Evolutionary conservation across 352 stramenopile genomes (phyloP).

Genomic region (Saprolegnia diclina): DNA sequence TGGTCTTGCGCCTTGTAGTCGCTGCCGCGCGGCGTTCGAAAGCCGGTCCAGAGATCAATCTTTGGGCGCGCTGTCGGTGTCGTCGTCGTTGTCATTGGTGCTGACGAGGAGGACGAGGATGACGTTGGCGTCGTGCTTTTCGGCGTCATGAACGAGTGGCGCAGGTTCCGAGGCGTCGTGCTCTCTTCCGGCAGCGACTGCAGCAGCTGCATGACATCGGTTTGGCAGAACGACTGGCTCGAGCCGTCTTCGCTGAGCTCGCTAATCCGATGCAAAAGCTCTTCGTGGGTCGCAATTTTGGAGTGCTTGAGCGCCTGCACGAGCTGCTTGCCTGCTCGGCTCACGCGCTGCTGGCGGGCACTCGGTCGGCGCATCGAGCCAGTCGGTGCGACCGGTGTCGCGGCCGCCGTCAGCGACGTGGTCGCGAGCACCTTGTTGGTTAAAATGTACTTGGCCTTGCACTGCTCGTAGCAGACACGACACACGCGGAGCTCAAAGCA

Average conservation of each 20-base stretch:
- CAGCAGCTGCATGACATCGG: slow-evolving; percentile 7
- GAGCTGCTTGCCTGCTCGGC: background rate
- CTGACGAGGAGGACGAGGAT: background rate
- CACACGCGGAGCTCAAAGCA: slow-evolving; percentile 16
- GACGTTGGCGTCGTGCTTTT: background rate
- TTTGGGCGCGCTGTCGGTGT: background rate
- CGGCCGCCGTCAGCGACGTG: background rate
- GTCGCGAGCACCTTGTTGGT: slow-evolving; percentile 17
- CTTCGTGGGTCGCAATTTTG: slow-evolving; percentile 11
- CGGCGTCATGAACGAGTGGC: slow-evolving; percentile 10
- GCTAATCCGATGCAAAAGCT: slow-evolving; percentile 7
- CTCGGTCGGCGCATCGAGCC: background rate
- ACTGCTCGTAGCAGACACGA: slow-evolving; percentile 14
- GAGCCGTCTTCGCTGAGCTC: slow-evolving; percentile 9
- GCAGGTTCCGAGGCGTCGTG: slow-evolving; percentile 1
- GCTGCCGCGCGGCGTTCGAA: background rate
- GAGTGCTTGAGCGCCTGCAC: slow-evolving; percentile 13
- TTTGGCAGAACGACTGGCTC: slow-evolving; percentile 5
- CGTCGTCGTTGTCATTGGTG: too few relatives aligned
- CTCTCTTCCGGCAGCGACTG: slow-evolving; percentile 8
- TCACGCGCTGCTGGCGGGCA: background rate
- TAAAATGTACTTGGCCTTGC: slow-evolving; percentile 16
- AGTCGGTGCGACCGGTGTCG: background rate
- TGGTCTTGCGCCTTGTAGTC: background rate
- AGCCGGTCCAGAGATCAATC: background rate